phyloP scores from a whole-genome alignment of 176 grass and related monocot species.

The Musa troglodytarum region DNA sequence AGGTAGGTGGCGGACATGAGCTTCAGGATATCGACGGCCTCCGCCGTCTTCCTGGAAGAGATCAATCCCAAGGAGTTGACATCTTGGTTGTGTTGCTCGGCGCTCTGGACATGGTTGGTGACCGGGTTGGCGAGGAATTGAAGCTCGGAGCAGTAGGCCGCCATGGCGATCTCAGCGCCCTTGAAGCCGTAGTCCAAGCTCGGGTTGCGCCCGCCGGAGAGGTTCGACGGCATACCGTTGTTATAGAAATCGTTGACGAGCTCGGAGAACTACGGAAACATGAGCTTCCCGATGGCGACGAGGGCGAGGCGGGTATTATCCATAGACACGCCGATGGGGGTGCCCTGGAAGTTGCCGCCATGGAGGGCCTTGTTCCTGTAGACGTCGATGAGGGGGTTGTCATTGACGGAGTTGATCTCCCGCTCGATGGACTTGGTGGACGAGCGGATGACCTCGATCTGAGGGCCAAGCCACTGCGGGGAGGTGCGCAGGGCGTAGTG shows the following conservation, averaged over 20 bases:
- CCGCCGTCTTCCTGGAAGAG: constrained; percentile 74
- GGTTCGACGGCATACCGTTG: constrained; percentile 75
- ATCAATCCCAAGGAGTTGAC: constrained; percentile 86
- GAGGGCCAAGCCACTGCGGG: constrained; percentile 12
- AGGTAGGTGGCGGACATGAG: constrained; percentile 90
- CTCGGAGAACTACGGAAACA: constrained; percentile 86
- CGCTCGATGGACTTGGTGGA: constrained; percentile 16
- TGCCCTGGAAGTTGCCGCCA: constrained; percentile 91
- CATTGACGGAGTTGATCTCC: constrained; percentile 29
- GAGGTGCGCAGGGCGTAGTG: constrained; percentile 12
- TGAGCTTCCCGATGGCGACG: constrained; percentile 81
- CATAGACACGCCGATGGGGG: constrained; percentile 89
- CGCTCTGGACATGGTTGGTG: constrained; percentile 92
- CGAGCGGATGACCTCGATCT: constrained; percentile 9
- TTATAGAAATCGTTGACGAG: constrained; percentile 87
- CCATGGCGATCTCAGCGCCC: constrained; percentile 87
- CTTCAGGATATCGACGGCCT: constrained; percentile 72
- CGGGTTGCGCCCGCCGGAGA: constrained; percentile 66
- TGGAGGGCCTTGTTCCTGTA: constrained; percentile 72
- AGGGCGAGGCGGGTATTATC: constrained; percentile 84
- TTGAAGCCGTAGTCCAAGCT: constrained; percentile 95
- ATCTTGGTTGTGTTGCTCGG: constrained; percentile 91
- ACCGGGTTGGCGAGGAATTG: constrained; percentile 86
- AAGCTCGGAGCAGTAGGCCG: constrained; percentile 77
- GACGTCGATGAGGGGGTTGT: constrained; percentile 41